These are phyloP conservation scores for Boletus insuetus DNA, from an alignment of 768 basidiomycete species.

Conservation along the genomic window DNA sequence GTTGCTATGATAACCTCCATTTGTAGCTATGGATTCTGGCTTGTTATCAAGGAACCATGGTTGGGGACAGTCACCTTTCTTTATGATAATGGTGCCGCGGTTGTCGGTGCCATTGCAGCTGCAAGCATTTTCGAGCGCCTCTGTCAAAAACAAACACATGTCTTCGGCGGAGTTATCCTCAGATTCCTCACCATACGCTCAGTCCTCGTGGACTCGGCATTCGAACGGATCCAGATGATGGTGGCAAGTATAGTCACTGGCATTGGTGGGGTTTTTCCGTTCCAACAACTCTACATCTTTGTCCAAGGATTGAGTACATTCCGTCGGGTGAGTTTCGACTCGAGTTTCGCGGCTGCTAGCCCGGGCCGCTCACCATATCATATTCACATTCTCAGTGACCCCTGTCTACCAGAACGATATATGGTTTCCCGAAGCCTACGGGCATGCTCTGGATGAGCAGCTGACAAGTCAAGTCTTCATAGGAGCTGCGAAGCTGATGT, in stretches of 20 bases:
- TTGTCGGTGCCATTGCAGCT: slow-evolving; percentile 11
- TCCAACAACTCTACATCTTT: background rate
- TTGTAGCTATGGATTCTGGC: too few species aligned
- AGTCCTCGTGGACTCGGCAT: background rate
- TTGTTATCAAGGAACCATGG: too few species aligned
- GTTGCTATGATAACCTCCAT: too few species aligned
- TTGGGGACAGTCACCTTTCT: too few species aligned
- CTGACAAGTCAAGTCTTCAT: too few species aligned
- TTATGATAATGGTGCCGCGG: too few species aligned
- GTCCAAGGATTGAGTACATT: background rate
- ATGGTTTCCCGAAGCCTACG: too few species aligned
- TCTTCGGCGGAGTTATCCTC: background rate
- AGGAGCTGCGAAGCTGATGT: too few species aligned
- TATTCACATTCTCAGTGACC: background rate
- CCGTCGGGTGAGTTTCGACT: background rate
- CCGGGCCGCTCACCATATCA: background rate
- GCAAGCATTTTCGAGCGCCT: slow-evolving; percentile 11
- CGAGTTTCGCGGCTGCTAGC: background rate
- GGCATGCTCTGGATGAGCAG: too few species aligned
- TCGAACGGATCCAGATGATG: background rate
- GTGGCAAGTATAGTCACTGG: background rate
- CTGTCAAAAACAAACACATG: slow-evolving; percentile 9
- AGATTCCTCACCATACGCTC: background rate
- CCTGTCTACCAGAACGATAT: background rate
- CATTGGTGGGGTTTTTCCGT: background rate